Percentiles rank a stretch among this genome's conserved stretches.
Conservation (phyloP, 305 asterid genomes). For the Salvia sclarea region DNA sequence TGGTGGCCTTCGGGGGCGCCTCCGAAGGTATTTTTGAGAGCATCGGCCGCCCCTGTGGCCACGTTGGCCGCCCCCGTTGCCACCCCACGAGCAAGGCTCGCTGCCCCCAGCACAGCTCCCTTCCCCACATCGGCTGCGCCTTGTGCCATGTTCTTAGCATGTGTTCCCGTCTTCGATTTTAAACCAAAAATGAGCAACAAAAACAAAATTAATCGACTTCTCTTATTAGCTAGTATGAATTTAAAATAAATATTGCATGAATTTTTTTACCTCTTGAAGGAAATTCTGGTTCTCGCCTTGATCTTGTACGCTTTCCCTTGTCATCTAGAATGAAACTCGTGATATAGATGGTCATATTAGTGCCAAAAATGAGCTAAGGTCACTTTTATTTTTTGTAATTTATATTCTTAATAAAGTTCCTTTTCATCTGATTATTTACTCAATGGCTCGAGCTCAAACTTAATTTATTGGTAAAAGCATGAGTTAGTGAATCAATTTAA, state of each 20-base stretch:
- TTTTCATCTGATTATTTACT: too few relatives aligned
- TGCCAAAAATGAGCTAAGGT: neutral
- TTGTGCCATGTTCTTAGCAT: constrained; percentile 45
- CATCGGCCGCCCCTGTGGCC: constrained; percentile 55
- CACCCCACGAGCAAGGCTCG: constrained; percentile 52
- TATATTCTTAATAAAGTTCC: too few relatives aligned
- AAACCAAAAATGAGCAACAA: neutral
- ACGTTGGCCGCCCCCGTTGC: constrained; percentile 53
- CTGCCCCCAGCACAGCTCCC: constrained; percentile 53
- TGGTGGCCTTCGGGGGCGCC: neutral
- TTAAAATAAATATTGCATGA: neutral
- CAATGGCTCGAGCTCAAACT: neutral
- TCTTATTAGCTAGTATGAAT: neutral
- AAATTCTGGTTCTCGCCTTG: constrained; percentile 42
- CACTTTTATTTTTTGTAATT: too few relatives aligned
- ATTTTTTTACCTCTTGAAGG: constrained; percentile 56
- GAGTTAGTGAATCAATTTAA: neutral
- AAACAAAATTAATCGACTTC: neutral
- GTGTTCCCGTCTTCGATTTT: constrained; percentile 42
- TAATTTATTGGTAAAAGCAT: neutral
- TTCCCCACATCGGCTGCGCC: constrained; percentile 51
- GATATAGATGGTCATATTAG: neutral
- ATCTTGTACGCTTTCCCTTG: constrained; percentile 40
- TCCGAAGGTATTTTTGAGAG: constrained; percentile 52
- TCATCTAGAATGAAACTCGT: constrained; percentile 42